Evolutionary conservation across 495 filamentous ascomycete genomes (phyloP), one percentile per base, ranked within the genome.

Genomic region (Amorphotheca resinae): DNA sequence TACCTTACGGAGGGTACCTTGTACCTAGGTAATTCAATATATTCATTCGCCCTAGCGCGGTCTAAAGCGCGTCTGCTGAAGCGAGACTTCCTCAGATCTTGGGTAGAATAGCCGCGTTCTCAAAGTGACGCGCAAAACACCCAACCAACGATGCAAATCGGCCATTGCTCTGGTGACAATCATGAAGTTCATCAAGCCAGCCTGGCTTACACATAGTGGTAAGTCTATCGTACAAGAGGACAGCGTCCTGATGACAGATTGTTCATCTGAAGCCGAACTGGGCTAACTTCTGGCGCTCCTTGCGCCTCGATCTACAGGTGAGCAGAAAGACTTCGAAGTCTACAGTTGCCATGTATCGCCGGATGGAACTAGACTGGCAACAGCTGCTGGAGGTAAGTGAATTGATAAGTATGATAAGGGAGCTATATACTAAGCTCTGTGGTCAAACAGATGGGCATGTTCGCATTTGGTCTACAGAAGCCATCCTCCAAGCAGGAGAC

Each of bases 301-400:
- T 36, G 37, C 42, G 43, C 25, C 28, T 26, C 30, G 11, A 37
- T 28, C 23, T 45, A 45, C 56, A 84, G 88, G 87, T 52, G 89
- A 96, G 66, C 83, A 89, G 60, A 94, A 93, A 54, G 87, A 94
- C 55, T 91, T 91, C 61, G 93, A 96, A 63, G 87, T 95, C 46
- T 99, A 95, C 64, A 93, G 84, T 57, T 94, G 89, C 62, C 85
- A 96, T 68, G 77, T 96, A 44, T 96, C 89, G 11, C 87, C 91
- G 5, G 93, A 96, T 66, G 88, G 87, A 51, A 78, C 73, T 49
- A 74, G 91, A 45, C 69, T 99, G 41, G 91, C 88, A 22, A 95
- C 93, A 6, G 91, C 86, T 47, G 88, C 84, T 54, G 88, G 88
- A 78, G 85, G 84, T 89, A 59, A 59, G 73, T n/a, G 59, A 26